phyloP scores from a whole-genome alignment of 768 basidiomycete species.

The Butyriboletus loyo region DNA sequence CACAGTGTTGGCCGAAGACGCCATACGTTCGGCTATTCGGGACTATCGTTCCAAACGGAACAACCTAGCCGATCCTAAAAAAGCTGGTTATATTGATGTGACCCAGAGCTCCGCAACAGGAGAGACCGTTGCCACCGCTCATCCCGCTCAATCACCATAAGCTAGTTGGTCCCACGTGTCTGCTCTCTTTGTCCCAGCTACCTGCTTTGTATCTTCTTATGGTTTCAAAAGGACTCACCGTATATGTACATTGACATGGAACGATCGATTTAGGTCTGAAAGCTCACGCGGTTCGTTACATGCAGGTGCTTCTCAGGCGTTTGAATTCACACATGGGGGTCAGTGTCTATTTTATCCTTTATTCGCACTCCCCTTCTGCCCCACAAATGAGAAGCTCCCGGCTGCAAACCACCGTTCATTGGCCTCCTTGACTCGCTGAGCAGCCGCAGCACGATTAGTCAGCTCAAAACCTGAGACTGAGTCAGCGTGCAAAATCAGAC shows the following conservation, averaged over 20 bases:
- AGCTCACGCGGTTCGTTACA: not conserved
- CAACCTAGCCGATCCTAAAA: conserved; percentile 46
- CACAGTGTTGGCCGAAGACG: conserved; percentile 94
- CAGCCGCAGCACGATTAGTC: conserved; percentile 83
- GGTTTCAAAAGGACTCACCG: conserved; percentile 11
- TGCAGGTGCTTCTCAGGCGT: not conserved
- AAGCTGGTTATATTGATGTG: conserved; percentile 69
- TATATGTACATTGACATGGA: conserved; percentile 15
- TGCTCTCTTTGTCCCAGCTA: not conserved
- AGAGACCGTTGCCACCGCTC: conserved; percentile 51
- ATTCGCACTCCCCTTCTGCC: conserved; percentile 44
- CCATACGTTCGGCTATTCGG: conserved; percentile 96
- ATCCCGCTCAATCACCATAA: conserved; percentile 38
- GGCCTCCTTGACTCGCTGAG: conserved; percentile 89
- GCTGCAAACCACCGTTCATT: conserved; percentile 96
- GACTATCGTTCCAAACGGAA: conserved; percentile 88
- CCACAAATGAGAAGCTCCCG: conserved; percentile 78
- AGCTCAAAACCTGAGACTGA: conserved; percentile 71
- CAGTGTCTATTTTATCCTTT: conserved; percentile 17
- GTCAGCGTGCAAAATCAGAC: conserved; percentile 10
- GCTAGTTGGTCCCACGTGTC: not conserved
- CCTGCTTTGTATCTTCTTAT: conserved; percentile 5
- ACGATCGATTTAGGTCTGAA: not conserved
- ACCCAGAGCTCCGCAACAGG: conserved; percentile 54
- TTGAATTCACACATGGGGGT: not conserved